A percentile compares a stretch with the other conserved stretches of the same genome.
Evolutionary conservation across 2,329 filamentous ascomycete genomes (phyloP).

Genomic region (Aspergillus brasiliensis): DNA sequence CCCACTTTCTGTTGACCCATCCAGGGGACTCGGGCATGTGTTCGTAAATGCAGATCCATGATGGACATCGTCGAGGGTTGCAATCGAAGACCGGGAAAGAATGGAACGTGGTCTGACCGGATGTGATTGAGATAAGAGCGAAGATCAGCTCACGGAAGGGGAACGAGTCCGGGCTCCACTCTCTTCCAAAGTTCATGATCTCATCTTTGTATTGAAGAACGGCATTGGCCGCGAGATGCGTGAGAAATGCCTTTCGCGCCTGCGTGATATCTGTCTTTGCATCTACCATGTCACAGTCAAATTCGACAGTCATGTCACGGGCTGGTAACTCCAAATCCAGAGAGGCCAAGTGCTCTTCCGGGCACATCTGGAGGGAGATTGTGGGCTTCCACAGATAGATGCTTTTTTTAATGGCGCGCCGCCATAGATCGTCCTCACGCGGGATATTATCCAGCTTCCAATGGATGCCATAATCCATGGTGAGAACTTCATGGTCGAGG

Average conservation of each 20-base stretch:
- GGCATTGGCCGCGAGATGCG: background rate
- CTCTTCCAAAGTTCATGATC: conserved; percentile 7
- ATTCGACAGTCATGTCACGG: background rate
- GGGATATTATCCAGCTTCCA: conserved; percentile 14
- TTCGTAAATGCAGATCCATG: background rate
- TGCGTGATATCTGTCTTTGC: background rate
- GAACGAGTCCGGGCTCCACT: conserved; percentile 14
- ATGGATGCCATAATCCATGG: conserved; percentile 13
- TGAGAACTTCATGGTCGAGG: conserved; percentile 13
- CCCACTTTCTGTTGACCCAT: conserved; percentile 5
- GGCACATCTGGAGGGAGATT: conserved; percentile 11
- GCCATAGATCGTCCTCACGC: conserved; percentile 10
- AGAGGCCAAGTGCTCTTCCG: conserved; percentile 11
- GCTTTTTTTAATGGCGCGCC: conserved; percentile 6
- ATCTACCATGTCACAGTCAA: background rate
- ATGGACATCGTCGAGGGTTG: conserved; percentile 1
- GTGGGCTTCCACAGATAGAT: conserved; percentile 9
- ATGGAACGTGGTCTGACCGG: conserved; percentile 8
- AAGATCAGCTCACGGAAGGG: conserved; percentile 13
- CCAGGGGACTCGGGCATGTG: background rate
- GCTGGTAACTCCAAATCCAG: conserved; percentile 9
- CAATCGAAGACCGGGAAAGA: conserved; percentile 3
- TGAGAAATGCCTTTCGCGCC: conserved; percentile 7
- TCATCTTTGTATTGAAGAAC: conserved; percentile 5
- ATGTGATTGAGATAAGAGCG: conserved; percentile 13